Evolutionary conservation across 805 yeast genomes (phyloP), one percentile per base, ranked within the genome.

Genomic region (Kluyveromyces dobzhanskii): DNA sequence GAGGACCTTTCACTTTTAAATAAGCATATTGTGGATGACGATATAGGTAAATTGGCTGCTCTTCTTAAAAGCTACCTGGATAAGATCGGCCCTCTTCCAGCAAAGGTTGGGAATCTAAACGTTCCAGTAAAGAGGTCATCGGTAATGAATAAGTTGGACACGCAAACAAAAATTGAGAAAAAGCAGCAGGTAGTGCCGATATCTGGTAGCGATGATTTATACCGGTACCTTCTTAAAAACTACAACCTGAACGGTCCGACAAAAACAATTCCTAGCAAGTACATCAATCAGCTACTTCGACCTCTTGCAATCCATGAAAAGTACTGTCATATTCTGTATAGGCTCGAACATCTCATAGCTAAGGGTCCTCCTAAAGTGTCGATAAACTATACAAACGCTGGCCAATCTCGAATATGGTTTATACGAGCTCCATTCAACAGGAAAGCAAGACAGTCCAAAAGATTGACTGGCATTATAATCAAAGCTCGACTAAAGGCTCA

Each of bases 381-480:
- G 3, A 17, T 57, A 12, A 48, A 39, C 12, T 48, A 48, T 25
- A 57, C 61, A 6, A 39, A 43, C 9, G 54, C 51, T 4, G 58
- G 58, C 4, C 46, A 43, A 14, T 40, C 50, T 12, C 48, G 42
- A 19, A 49, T 59, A 3, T 58, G 60, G 61, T 59, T 58, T 40
- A 46, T 58, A 3, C 43, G 61, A 32, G 51, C 59, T 4, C 48
- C 57, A 1, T 21, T 58, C 4, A 59, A 58, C 42, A 58, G 53
- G 29, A 44, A 44, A 8, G 44, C 42, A 24, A 41, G 44, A 3
- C 62, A 58, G 40, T 56, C 62, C 2, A 52, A 46, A 25, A 43
- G 37, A 2, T 31, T 58, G 11, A 50, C 53, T 3, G 34, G 37
- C 10, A 25, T 55, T 1, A 48, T 58, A 21, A 40, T 48, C n/a